Percentiles rank a stretch among this genome's conserved stretches.
Conservation (phyloP, 1,139 yeast genomes). For the Suhomyces bokatorum region DNA sequence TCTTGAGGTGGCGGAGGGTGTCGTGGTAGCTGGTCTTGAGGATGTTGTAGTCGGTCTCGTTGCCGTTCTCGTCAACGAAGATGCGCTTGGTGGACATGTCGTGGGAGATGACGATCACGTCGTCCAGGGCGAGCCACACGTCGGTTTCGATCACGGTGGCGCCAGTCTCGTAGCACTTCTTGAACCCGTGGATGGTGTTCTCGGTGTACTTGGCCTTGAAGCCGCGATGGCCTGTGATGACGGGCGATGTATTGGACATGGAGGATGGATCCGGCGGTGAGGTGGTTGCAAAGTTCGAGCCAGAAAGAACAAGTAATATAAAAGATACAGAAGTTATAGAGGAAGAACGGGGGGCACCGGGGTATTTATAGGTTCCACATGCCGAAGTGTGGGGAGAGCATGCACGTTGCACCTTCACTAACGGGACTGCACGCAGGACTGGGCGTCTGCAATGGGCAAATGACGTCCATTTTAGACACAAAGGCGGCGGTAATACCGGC, state of each 20-base stretch:
- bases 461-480: neutral
- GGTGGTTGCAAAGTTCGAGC: no score
- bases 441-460: no score
- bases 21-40: conserved; percentile 39
- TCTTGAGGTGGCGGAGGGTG: conserved; percentile 51
- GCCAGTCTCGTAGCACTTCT: conserved; percentile 67
- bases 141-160: conserved; percentile 82
- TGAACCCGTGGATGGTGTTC: conserved; percentile 73
- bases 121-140: conserved; percentile 74
- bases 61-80: conserved; percentile 51
- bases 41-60: conserved; percentile 41
- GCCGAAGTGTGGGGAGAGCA: conserved; percentile 1
- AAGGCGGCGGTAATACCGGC: no score
- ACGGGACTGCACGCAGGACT: neutral
- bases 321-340: no score
- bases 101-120: conserved; percentile 74
- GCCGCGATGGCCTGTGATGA: conserved; percentile 49
- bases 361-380: neutral
- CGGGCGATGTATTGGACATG: conserved; percentile 23
- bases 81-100: conserved; percentile 61
- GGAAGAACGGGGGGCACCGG: no score
- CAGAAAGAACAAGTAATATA: neutral
- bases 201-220: conserved; percentile 71
- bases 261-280: neutral
- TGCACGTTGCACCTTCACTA: neutral